Evolutionary conservation across 1,284 basidiomycete species (phyloP), one percentile per base, ranked within the genome.

Genomic region (Cryptococcus depauperatus): DNA sequence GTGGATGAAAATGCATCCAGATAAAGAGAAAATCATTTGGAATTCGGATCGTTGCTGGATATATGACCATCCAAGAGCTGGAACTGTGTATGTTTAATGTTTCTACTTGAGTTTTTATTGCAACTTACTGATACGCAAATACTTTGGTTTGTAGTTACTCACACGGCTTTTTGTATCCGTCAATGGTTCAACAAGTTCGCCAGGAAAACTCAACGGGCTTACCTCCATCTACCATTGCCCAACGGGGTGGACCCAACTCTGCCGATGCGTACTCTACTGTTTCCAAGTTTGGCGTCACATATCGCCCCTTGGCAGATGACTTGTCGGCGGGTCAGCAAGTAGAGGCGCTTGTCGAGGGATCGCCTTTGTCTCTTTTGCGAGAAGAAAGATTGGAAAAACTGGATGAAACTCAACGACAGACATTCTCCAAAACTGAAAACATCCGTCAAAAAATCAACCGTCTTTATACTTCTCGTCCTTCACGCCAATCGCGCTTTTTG

Each of bases 111-210:
- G 18, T 21, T 27, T 9, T 7, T 5, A 32, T 14, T 28, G 14
- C 21, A 9, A 14, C n/a, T n/a, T n/a, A n/a, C n/a, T n/a, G n/a
- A n/a, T n/a, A n/a, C n/a, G 13, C n/a, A 39, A n/a, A 43, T n/a
- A n/a, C n/a, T n/a, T n/a, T n/a, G 13, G 5, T 27, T 23, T 28
- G 30, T 61, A 87, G 81, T 48, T 96, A 97, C 66, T 82, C 89
- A 4, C 93, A 96, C 70, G 93, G 93, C 1, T 98, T 89, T 74
- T 72, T 97, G n/a, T 98, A 92, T 73, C 93, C 93, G 0, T 87
- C 90, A 19, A 83, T 92, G 65, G 85, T 82, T 22, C 77, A 78
- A 38, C 78, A 83, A 35, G 77, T 91, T 38, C 80, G 77, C 41
- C 49, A 47, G 41, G 71, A 63, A 53, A 70, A 62, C 48, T 57